A percentile compares a stretch with the other conserved stretches of the same genome.
phyloP scores from a whole-genome alignment of 768 basidiomycete species.

The Rhodotorula paludigena region DNA sequence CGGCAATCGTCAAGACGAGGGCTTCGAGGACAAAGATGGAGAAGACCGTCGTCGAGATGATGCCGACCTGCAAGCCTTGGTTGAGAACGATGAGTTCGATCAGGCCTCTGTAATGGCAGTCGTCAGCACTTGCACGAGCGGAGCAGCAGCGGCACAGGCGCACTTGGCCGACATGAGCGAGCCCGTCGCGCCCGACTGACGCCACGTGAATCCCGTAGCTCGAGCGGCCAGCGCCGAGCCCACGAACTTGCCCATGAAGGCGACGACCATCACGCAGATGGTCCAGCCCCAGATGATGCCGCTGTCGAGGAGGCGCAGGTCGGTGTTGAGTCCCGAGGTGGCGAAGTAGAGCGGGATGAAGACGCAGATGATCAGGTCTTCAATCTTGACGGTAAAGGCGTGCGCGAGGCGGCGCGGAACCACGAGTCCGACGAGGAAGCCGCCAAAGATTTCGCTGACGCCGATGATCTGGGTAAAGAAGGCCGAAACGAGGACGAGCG shows the following conservation, averaged over 20 bases:
- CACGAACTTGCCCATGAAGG: slow-evolving; percentile 74
- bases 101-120: slow-evolving; percentile 48
- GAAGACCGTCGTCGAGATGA: slow-evolving; percentile 65
- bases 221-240: slow-evolving; percentile 63
- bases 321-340: slow-evolving; percentile 73
- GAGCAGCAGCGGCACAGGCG: slow-evolving; percentile 45
- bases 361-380: slow-evolving; percentile 58
- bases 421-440: slow-evolving; percentile 74
- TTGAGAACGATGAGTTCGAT: slow-evolving; percentile 78
- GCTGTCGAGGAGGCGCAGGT: slow-evolving; percentile 68
- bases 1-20: slow-evolving; percentile 75
- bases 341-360: slow-evolving; percentile 65
- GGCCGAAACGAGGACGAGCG: slow-evolving; percentile 66
- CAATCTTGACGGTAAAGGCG: slow-evolving; percentile 73
- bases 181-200: slow-evolving; percentile 80
- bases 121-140: slow-evolving; percentile 48
- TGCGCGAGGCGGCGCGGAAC: slow-evolving; percentile 78
- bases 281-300: slow-evolving; percentile 74
- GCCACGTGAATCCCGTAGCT: slow-evolving; percentile 59
- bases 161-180: slow-evolving; percentile 90
- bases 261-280: slow-evolving; percentile 65
- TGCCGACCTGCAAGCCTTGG: slow-evolving; percentile 57
- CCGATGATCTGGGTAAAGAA: slow-evolving; percentile 86
- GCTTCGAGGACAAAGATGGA: slow-evolving; percentile 81
- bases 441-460: slow-evolving; percentile 58